These are phyloP conservation scores for Lasiodiplodia hormozganensis DNA, from an alignment of 2,329 filamentous ascomycete species.

Conservation along the genomic window DNA sequence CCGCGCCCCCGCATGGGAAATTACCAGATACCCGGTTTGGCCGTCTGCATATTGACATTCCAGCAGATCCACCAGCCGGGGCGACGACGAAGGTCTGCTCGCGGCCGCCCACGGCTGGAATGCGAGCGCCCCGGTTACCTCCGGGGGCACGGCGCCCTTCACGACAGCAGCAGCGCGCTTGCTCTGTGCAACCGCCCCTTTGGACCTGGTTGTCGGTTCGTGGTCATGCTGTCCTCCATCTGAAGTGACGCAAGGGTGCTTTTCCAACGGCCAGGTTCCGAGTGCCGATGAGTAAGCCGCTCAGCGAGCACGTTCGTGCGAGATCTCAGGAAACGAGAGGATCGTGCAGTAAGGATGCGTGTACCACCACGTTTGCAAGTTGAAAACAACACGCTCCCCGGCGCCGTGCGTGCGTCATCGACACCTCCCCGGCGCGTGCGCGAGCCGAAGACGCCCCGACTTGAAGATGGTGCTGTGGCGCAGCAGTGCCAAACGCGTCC, in stretches of 20 bases:
- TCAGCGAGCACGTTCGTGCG: conserved; percentile 17
- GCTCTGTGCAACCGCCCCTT: conserved; percentile 23
- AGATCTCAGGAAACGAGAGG: not conserved
- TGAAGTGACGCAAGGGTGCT: conserved; percentile 24
- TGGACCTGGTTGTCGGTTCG: conserved; percentile 29
- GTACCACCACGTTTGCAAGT: conserved; percentile 10
- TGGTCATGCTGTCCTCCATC: conserved; percentile 26
- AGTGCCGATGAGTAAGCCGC: conserved; percentile 24
- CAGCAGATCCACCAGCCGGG: conserved; percentile 27
- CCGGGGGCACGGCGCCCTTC: conserved; percentile 17
- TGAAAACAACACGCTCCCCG: conserved; percentile 11
- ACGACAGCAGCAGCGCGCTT: conserved; percentile 19
- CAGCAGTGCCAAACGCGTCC: conserved; percentile 18
- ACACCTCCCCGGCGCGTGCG: not conserved
- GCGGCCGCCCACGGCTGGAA: conserved; percentile 14
- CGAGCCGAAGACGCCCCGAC: conserved; percentile 8
- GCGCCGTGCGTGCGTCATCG: conserved; percentile 7
- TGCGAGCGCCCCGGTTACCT: conserved; percentile 23
- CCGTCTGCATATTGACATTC: conserved; percentile 29
- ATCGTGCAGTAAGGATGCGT: conserved; percentile 15
- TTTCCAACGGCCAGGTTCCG: conserved; percentile 28
- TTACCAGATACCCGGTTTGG: conserved; percentile 30
- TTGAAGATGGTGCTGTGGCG: conserved; percentile 17
- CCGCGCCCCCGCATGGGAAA: conserved; percentile 19
- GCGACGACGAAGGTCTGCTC: conserved; percentile 13